Evolutionary conservation across 441 rosid species (phyloP), one percentile per base, ranked within the genome.

Genomic region (Erodium trifolium): DNA sequence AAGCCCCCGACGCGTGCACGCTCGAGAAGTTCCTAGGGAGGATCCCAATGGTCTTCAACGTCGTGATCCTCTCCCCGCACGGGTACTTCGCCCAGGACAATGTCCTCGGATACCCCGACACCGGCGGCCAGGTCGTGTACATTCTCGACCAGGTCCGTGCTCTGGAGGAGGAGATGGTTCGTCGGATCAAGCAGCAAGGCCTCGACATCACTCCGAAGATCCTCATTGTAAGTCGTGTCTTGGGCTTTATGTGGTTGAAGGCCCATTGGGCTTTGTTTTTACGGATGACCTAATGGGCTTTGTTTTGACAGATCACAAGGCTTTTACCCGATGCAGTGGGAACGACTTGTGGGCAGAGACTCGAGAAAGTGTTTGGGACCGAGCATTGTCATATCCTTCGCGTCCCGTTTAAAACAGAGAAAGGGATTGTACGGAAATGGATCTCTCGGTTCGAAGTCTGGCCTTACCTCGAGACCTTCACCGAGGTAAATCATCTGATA

Each of bases 71-170:
- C 79, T 75, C 98, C 10, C 98, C 98, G 8, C 98, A 92, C 53
- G 98, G 98, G 18, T 92, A 87, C 87, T 92, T 92, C 63, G 98
- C 98, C 18, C 98, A 93, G 63, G 97, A 93, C 82, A 84, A 91
- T 65, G 96, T 93, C 72, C 80, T 93, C 78, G 99, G 98, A 3
- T 93, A 91, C 80, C 99, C 99, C 6, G 99, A 93, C 74, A 93
- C 99, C 0, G 99, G 99, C 70, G 99, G 99, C 76, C 99, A 93
- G 93, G 97, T 91, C 81, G 98, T 92, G 12, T 92, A 92, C 74
- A 92, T 92, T 81, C 79, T 92, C 84, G 98, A 92, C 82, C 98
- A 92, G 87, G 98, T 92, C 45, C 96, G 98, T 67, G 98, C 98
- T 17, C 29, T 92, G 75, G 98, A 92, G 77, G 82, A 73, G 0